Percentiles rank a stretch among this genome's conserved stretches.
phyloP scores from a whole-genome alignment of 2,329 filamentous ascomycete genomes.

The Cyphellophora europaea region DNA sequence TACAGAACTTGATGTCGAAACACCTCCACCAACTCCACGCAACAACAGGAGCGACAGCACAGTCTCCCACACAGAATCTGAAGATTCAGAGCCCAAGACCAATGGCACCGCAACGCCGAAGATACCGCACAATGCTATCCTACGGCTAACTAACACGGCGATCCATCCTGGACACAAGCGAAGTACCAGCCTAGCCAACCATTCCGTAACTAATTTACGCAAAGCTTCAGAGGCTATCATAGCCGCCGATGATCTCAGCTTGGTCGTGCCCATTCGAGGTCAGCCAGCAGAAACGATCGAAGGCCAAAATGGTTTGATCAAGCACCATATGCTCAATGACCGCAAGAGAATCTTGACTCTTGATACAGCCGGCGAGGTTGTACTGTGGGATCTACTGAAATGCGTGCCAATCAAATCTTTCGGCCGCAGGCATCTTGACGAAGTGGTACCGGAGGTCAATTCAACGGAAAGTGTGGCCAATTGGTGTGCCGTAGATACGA shows the following conservation, averaged over 20 bases:
- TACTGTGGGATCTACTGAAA: constrained; percentile 89
- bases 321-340: constrained; percentile 86
- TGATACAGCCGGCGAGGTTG: constrained; percentile 88
- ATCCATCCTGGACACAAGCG: constrained; percentile 54
- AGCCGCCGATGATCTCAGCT: constrained; percentile 34
- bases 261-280: constrained; percentile 55
- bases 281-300: constrained; percentile 75
- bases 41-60: constrained; percentile 41
- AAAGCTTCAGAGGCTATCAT: constrained; percentile 50
- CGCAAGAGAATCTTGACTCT: constrained; percentile 79
- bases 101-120: constrained; percentile 35
- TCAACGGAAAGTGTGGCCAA: constrained; percentile 83
- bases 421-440: constrained; percentile 86
- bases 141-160: constrained; percentile 78
- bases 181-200: constrained; percentile 39
- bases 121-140: constrained; percentile 67
- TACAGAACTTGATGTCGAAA: constrained; percentile 60
- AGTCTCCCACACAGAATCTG: constrained; percentile 21
- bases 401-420: constrained; percentile 85
- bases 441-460: constrained; percentile 79
- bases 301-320: constrained; percentile 89
- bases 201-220: constrained; percentile 33
- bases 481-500: constrained; percentile 92
- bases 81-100: constrained; percentile 18
- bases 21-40: constrained; percentile 43